phyloP scores from a whole-genome alignment of 108 stramenopile species.

The Halocafeteria seosinensis region DNA sequence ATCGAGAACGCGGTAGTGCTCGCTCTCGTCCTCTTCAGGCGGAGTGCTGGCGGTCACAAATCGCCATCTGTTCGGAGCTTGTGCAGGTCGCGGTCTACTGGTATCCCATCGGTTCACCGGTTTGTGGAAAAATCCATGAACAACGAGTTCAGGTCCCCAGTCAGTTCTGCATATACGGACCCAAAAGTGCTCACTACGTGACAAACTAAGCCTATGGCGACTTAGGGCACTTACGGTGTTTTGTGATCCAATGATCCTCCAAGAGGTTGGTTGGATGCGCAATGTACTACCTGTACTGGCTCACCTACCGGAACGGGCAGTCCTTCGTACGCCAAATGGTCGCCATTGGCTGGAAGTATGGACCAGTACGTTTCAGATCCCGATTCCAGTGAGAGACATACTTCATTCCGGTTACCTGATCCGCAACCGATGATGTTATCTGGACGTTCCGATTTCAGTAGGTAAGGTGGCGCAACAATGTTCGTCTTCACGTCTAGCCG shows the following conservation, averaged over 20 bases:
- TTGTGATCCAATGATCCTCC: not conserved
- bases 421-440: not conserved
- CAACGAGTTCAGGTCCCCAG: not conserved
- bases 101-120: not conserved
- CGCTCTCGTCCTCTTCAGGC: not conserved
- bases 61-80: not conserved
- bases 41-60: not conserved
- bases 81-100: not conserved
- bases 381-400: not conserved
- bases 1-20: not conserved
- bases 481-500: not conserved
- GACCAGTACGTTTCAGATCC: not conserved
- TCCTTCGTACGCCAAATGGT: not conserved
- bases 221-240: no score
- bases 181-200: no score
- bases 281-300: not conserved
- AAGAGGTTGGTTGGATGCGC: not conserved
- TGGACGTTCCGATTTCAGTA: not conserved
- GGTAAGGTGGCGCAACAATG: not conserved
- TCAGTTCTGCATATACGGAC: no score
- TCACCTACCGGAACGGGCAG: not conserved
- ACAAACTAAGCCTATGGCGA: no score
- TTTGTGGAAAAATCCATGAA: not conserved
- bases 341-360: not conserved
- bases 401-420: not conserved